Base-by-base conservation (phyloP, 176 grass and related monocot species). In the Musa itinerans region DNA sequence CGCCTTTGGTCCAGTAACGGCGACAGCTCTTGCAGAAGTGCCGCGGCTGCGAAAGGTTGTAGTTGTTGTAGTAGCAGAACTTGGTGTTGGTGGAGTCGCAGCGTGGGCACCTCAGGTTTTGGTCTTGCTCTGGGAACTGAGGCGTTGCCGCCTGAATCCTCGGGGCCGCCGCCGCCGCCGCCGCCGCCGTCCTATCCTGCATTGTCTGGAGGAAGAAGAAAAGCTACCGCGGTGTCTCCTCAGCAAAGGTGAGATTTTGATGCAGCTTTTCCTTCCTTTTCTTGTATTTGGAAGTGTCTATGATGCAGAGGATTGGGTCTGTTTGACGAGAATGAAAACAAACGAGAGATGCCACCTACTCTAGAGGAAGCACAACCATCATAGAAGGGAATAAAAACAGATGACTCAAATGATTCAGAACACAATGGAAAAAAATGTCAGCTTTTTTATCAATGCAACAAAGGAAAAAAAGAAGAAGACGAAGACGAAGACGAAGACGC, bases 1-100 rank as follows among this genome's bases (percentile, higher is more conserved):
- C 81, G 9, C 81, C 81, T 62, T 78, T 83, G 19, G 81, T 83
- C 81, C 81, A 83, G 65, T 83, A 83, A 12, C 81, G 73, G 74
- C 81, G 81, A 53, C 81, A 83, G 34, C 66, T 77, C 74, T 83
- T 83, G 74, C 81, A 83, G 53, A 83, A 83, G 81, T 83, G 81
- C 23, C 81, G 81, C 3, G 81, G 81, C 81, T 83, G 81, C 12
- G 81, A 77, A 15, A 83, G 74, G 65, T 79, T 84, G 69, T 84
- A 84, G 57, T 84, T 84, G 82, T 84, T 84, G 76, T 79, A 84
- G 76, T 84, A 84, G 34, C 82, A 84, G n/a, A 84, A 84, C 76
- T 84, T 84, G 68, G 82, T 84, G 24, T 84, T 83, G 6, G 53
- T 78, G 2, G 81, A 83, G 63, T 83, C 74, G 8, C 81, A 83